These are phyloP conservation scores for Leccinum disarticulatum DNA, from an alignment of 768 basidiomycete species.

Conservation along the genomic window DNA sequence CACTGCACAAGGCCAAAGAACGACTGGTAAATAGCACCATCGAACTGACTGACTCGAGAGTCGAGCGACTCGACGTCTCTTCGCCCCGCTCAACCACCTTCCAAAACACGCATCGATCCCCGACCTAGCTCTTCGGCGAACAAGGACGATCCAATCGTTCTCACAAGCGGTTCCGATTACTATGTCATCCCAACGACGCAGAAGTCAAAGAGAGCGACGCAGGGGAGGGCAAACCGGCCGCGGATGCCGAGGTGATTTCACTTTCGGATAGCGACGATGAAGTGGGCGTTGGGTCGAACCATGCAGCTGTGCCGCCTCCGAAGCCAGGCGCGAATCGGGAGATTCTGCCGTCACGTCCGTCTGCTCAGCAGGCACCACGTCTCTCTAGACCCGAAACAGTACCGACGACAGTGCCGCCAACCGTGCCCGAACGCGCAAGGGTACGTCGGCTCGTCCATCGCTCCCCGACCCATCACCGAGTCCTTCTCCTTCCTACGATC, in stretches of 20 bases:
- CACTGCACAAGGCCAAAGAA: slow-evolving; percentile 12
- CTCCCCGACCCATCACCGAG: neutral
- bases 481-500: slow-evolving; percentile 3
- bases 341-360: neutral
- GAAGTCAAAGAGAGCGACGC: neutral
- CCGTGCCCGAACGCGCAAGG: neutral
- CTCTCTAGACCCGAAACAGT: neutral
- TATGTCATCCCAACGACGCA: slow-evolving; percentile 2
- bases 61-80: slow-evolving; percentile 8
- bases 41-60: slow-evolving; percentile 26
- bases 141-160: slow-evolving; percentile 23
- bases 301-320: neutral
- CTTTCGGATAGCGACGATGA: slow-evolving; percentile 30
- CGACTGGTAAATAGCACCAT: slow-evolving; percentile 5
- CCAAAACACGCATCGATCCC: neutral
- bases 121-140: neutral
- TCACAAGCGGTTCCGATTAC: slow-evolving; percentile 26
- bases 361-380: neutral
- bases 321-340: neutral
- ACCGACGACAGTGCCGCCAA: neutral
- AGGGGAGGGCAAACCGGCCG: slow-evolving; percentile 1
- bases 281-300: too few species aligned
- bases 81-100: slow-evolving; percentile 6
- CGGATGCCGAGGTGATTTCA: slow-evolving; percentile 28
- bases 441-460: neutral